phyloP scores from a whole-genome alignment of 2,329 filamentous ascomycete genomes.

The Penicillium griseofulvum region DNA sequence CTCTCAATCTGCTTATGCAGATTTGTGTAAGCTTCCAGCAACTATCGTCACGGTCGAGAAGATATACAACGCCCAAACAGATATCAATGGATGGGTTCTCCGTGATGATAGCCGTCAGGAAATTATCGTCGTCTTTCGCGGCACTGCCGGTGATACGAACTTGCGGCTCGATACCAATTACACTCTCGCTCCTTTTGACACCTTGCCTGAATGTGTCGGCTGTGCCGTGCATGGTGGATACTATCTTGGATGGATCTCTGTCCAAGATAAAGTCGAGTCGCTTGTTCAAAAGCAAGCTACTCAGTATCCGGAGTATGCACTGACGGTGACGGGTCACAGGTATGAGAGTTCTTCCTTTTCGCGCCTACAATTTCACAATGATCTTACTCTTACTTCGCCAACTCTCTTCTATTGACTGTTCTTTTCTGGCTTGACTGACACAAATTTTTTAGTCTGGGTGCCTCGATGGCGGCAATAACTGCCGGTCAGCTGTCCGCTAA shows the following conservation, averaged over 20 bases:
- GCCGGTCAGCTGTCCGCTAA: not conserved
- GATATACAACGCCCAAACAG: not conserved
- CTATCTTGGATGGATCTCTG: not conserved
- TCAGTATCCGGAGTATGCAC: not conserved
- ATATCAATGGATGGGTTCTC: not conserved
- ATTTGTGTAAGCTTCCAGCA: not conserved
- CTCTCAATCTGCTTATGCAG: not conserved
- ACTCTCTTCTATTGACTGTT: not conserved
- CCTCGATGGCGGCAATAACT: not conserved
- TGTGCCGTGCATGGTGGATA: not conserved
- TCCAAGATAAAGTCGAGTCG: not conserved
- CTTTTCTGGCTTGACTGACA: not conserved
- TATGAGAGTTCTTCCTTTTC: not conserved
- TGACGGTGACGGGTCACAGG: not conserved
- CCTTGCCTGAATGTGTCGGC: not conserved
- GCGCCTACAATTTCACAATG: not conserved
- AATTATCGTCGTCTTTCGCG: not conserved
- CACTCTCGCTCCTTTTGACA: not conserved
- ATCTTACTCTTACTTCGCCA: not conserved
- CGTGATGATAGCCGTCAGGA: not conserved
- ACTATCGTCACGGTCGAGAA: not conserved
- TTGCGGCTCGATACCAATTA: not conserved
- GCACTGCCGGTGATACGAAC: not conserved
- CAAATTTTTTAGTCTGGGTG: not conserved
- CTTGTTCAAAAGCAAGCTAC: not conserved